These are phyloP conservation scores for Aspergillus diversus DNA, from an alignment of 495 filamentous ascomycete genomes.

Conservation along the genomic window DNA sequence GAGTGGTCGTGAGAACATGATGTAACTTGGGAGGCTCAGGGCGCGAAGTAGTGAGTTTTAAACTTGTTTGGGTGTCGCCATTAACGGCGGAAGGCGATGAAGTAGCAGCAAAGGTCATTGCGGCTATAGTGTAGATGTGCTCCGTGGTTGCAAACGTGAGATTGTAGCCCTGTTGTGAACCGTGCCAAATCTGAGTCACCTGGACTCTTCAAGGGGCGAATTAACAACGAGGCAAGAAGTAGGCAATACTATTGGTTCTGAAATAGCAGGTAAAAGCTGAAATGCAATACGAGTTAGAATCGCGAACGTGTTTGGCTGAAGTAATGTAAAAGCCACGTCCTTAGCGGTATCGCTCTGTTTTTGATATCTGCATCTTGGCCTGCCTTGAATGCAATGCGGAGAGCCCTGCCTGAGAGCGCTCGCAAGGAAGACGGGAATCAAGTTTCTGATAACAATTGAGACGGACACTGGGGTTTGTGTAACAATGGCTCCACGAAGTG, in stretches of 20 bases:
- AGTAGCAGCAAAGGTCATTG: slow-evolving; percentile 50
- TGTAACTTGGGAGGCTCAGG: slow-evolving; percentile 42
- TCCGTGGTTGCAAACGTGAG: slow-evolving; percentile 41
- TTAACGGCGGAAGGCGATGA: slow-evolving; percentile 46
- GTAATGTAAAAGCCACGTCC: slow-evolving; percentile 50
- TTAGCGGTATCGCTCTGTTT: slow-evolving; percentile 47
- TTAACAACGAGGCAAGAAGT: slow-evolving; percentile 37
- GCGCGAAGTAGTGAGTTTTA: slow-evolving; percentile 46
- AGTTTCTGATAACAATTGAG: slow-evolving; percentile 46
- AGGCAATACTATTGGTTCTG: slow-evolving; percentile 37
- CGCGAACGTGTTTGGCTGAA: slow-evolving; percentile 40
- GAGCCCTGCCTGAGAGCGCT: slow-evolving; percentile 52
- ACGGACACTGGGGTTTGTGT: slow-evolving; percentile 42
- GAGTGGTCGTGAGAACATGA: slow-evolving; percentile 36
- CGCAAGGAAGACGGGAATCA: slow-evolving; percentile 33
- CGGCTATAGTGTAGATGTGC: slow-evolving; percentile 37
- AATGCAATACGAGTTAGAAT: slow-evolving; percentile 45
- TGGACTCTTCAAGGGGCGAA: slow-evolving; percentile 48
- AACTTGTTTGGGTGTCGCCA: slow-evolving; percentile 45
- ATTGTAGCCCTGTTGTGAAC: slow-evolving; percentile 39
- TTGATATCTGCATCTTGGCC: slow-evolving; percentile 58
- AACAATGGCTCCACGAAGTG: slow-evolving; percentile 31
- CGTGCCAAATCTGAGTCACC: slow-evolving; percentile 50
- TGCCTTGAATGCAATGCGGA: slow-evolving; percentile 50
- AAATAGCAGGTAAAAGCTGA: slow-evolving; percentile 32